Evolutionary conservation across 2,329 filamentous ascomycete species (phyloP), one percentile per base, ranked within the genome.

Genomic region (Alternaria conjuncta): DNA sequence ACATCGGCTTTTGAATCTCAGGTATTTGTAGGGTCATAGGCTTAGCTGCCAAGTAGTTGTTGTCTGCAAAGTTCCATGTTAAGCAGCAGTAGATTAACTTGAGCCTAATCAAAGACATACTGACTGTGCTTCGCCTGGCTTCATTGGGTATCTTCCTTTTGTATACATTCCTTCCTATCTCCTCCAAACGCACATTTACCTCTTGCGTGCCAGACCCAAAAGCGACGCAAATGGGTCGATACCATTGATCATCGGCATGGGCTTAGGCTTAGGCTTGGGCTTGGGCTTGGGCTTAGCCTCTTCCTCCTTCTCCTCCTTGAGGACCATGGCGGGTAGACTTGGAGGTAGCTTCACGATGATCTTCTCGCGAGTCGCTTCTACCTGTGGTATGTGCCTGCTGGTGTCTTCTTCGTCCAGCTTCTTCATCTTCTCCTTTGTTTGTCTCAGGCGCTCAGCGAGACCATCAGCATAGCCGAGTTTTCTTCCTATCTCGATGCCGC

Each of bases 1-100:
- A 20, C 11, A 46, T 49, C 6, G 56, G 41, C 46, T 53, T 58
- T 26, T 72, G 71, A 58, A 89, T 82, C 69, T 85, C 80, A 0
- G 11, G 28, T 12, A 30, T 30, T 50, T 6, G 47, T 18, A 12
- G n/a, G 50, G 50, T 18, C 21, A 25, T 21, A 6, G 30, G n/a
- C 21, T 15, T 41, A 10, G 10, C 20, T 41, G 13, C n/a, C 2
- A 6, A 13, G 21, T 43, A 18, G 12, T 41, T 21, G n/a, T 36
- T 20, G 21, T 43, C 51, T 54, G 32, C 47, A 32, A 51, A 6
- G 9, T 43, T 6, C 4, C 5, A 26, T 26, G 8, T 26, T 1
- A 18, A 21, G 3, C 23, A 18, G 8, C 4, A 9, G 51, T 21
- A 13, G 11, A 25, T 18, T 32, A 8, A 20, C 51, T 18, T 36